Percentiles rank a stretch among this genome's conserved stretches.
phyloP scores from a whole-genome alignment of 1,139 yeast genomes.

The Kodamaea alishanica region DNA sequence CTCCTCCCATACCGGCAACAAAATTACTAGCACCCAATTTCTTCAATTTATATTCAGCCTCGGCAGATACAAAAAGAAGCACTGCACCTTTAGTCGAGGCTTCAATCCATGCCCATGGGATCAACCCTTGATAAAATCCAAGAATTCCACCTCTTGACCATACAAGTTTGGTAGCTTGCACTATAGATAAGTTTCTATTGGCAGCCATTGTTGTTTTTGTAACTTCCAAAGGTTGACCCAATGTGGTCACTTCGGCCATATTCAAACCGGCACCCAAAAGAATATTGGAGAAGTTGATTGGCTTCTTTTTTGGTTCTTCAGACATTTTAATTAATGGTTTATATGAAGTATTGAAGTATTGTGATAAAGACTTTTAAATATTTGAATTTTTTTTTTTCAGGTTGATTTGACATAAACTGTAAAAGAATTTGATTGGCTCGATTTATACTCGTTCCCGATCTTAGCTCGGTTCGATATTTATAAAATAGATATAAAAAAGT shows the following conservation, averaged over 20 bases:
- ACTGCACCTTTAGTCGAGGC: conserved; percentile 99
- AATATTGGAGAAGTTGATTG: conserved; percentile 83
- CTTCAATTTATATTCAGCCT: conserved; percentile 77
- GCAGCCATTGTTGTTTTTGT: conserved; percentile 98
- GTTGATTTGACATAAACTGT: too few species aligned
- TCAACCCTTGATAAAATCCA: conserved; percentile 95
- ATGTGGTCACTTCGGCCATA: conserved; percentile 86
- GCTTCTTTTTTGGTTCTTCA: conserved; percentile 63
- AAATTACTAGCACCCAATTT: conserved; percentile 66
- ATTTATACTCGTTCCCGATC: too few species aligned
- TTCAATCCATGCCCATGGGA: conserved; percentile 99
- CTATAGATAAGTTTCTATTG: conserved; percentile 66
- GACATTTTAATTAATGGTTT: conserved; percentile 10
- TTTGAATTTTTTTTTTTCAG: neutral
- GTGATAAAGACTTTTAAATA: neutral
- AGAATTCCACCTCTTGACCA: conserved; percentile 90
- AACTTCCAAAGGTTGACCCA: conserved; percentile 97
- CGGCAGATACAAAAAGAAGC: conserved; percentile 87
- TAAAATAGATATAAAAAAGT: too few species aligned
- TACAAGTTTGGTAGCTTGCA: conserved; percentile 68
- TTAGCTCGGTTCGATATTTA: too few species aligned
- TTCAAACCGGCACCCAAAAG: conserved; percentile 91
- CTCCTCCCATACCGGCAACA: conserved; percentile 89
- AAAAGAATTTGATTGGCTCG: too few species aligned
- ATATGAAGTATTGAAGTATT: neutral